Percentiles rank a stretch among this genome's conserved stretches.
These are phyloP conservation scores for Diaporthe destruens DNA, from an alignment of 2,329 filamentous ascomycete genomes.

Conservation along the genomic window DNA sequence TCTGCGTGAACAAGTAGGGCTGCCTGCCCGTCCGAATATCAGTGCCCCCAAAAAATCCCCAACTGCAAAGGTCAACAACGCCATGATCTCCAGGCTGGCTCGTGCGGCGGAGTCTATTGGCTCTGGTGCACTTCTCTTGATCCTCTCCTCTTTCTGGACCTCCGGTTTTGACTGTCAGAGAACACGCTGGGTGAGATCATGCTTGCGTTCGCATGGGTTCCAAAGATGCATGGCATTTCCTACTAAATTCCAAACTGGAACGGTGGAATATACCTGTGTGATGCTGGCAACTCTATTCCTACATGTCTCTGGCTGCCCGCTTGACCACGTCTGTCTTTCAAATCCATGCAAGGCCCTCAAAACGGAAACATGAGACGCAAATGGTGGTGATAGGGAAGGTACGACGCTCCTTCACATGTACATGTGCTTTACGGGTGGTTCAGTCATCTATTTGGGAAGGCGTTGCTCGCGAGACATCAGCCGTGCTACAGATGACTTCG, in stretches of 20 bases:
- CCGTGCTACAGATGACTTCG: background rate
- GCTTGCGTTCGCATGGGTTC: background rate
- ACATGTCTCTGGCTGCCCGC: background rate
- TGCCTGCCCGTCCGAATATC: background rate
- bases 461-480: background rate
- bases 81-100: background rate
- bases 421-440: background rate
- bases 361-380: background rate
- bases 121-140: background rate
- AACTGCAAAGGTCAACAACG: background rate
- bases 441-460: background rate
- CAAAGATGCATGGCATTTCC: too few species aligned
- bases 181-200: too few species aligned
- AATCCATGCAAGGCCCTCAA: background rate
- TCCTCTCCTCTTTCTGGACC: background rate
- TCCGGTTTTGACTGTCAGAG: background rate
- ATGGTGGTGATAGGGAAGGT: background rate
- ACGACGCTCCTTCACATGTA: background rate
- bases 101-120: too few species aligned
- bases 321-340: background rate
- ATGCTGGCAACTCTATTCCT: too few species aligned
- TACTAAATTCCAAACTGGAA: background rate
- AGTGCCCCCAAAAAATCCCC: background rate
- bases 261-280: too few species aligned
- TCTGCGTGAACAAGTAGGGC: background rate